phyloP scores from a whole-genome alignment of 2,329 filamentous ascomycete species.

The Cercospora sojina region DNA sequence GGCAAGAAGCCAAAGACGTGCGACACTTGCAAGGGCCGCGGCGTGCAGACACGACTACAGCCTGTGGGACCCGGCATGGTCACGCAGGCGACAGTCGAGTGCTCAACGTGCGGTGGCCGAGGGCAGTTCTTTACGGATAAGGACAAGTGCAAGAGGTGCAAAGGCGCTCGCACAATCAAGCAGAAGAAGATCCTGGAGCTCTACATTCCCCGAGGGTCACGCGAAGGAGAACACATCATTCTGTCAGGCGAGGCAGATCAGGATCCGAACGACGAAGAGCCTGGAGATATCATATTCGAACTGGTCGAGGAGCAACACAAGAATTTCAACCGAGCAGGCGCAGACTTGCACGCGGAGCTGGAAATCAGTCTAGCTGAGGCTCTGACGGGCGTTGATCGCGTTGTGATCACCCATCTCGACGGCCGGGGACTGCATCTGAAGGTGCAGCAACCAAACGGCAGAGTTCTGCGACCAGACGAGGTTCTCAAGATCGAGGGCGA shows the following conservation, averaged over 20 bases:
- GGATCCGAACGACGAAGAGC: conserved; percentile 79
- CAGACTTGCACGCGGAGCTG: conserved; percentile 79
- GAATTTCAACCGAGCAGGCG: conserved; percentile 75
- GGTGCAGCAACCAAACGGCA: conserved; percentile 68
- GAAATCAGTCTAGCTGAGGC: conserved; percentile 80
- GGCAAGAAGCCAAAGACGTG: conserved; percentile 85
- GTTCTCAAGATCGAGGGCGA: conserved; percentile 83
- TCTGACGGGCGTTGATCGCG: conserved; percentile 82
- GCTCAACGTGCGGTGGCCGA: conserved; percentile 79
- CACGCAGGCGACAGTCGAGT: conserved; percentile 74
- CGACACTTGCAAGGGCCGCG: conserved; percentile 78
- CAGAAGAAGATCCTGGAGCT: conserved; percentile 94
- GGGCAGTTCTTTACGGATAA: conserved; percentile 91
- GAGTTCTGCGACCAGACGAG: conserved; percentile 79
- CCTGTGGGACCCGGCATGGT: conserved; percentile 85
- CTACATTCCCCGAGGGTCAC: conserved; percentile 82
- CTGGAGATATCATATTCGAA: conserved; percentile 90
- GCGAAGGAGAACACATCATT: conserved; percentile 82
- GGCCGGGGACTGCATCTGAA: conserved; percentile 82
- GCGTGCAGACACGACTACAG: conserved; percentile 70
- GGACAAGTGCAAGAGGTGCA: conserved; percentile 98
- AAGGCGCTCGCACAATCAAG: conserved; percentile 80
- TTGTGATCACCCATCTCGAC: conserved; percentile 89
- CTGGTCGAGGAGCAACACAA: conserved; percentile 79
- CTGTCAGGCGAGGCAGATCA: conserved; percentile 94